Base-by-base conservation (phyloP, 2,329 filamentous ascomycete genomes). In the Xylariomycetidae sp. region DNA sequence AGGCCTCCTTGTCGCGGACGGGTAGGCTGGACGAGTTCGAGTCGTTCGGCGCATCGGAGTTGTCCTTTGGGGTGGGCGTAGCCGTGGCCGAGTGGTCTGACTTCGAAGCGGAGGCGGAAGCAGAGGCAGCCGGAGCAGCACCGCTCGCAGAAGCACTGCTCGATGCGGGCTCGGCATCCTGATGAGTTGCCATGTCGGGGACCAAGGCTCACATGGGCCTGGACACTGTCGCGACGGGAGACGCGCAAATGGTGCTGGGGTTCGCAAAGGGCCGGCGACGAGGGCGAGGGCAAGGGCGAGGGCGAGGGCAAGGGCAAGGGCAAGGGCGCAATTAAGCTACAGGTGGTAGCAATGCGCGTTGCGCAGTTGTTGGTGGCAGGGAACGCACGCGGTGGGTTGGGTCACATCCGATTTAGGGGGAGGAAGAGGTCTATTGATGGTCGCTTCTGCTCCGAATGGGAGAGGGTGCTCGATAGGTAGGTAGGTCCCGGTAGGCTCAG, bases 1-100 rank as follows among this genome's bases (percentile, higher is more conserved):
- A 73, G 6, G 68, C 65, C 34, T 75, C 72, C 54, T 73, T 74
- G 50, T 74, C 72, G 49, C 74, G 72, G 15, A 68, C 58, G 7
- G 46, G 43, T 18, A 46, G 47, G 34, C 47, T 39, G 27, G 38
- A 42, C 12, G 50, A 31, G 32, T 52, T 58, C 25, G 56, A 40
- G 20, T 57, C 46, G 8, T 46, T 34, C 43, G 52, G 47, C 57
- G 53, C 46, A 47, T 57, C 44, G 44, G 45, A 37, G 26, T 37
- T 58, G 45, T 48, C 51, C 42, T 39, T 51, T 10, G 54, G 54
- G 2, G 52, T 52, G n/a, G 54, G 34, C n/a, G n/a, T n/a, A 18
- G 42, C 53, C 7, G 48, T 45, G 16, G 53, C 50, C 12, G 53
- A 54, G 33, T 46, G 45, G 20, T 54, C 53, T 23, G 47, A 45